Percentiles rank a stretch among this genome's conserved stretches.
These are phyloP conservation scores for Chytriomyces hyalinus DNA, from an alignment of 192 early-diverging fungal genomes.

Conservation along the genomic window DNA sequence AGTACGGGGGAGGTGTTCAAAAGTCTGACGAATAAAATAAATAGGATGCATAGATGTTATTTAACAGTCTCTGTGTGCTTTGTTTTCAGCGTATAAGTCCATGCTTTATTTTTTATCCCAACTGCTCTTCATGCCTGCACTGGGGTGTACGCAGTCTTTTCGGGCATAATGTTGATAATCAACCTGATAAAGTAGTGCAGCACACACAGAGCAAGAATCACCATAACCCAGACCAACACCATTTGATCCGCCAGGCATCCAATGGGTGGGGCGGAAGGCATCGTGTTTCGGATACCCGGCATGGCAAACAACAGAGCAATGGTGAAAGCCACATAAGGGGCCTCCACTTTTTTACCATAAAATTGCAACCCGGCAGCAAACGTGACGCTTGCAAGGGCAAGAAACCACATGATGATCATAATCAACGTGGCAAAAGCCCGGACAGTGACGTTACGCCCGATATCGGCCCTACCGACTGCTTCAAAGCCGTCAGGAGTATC, in stretches of 20 bases:
- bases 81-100: too few species aligned
- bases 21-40: too few species aligned
- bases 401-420: constrained; percentile 7
- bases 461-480: background rate
- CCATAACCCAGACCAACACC: constrained; percentile 23
- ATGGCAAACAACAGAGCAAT: constrained; percentile 20
- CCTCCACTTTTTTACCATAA: background rate
- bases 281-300: constrained; percentile 8
- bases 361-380: background rate
- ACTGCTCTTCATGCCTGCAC: too few species aligned
- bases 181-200: background rate
- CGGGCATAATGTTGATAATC: background rate
- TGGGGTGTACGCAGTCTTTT: too few species aligned
- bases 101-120: too few species aligned
- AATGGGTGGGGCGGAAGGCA: constrained; percentile 13
- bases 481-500: background rate
- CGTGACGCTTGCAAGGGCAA: background rate
- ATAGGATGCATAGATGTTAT: too few species aligned
- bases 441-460: background rate
- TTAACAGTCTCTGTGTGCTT: too few species aligned
- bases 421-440: background rate
- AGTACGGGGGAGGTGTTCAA: too few species aligned
- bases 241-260: constrained; percentile 9
- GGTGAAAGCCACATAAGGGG: background rate
- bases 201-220: background rate